Conservation (phyloP, 1,139 yeast species). For the Hansenula sp. region DNA sequence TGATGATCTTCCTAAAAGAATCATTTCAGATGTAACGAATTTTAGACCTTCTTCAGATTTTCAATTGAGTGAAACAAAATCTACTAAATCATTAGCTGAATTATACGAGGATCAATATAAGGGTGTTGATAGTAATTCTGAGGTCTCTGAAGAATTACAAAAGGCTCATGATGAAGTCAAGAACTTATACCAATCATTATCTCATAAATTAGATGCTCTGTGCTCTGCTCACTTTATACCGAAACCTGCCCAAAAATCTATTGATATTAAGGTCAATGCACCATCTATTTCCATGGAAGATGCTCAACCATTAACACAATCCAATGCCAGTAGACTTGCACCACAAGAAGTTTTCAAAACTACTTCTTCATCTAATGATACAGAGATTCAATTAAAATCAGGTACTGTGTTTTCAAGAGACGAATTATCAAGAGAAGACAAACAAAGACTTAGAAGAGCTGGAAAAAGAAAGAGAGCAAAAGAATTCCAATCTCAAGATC, state of each 20-base stretch:
- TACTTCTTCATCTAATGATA: conserved; percentile 40
- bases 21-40: conserved; percentile 57
- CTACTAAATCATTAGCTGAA: conserved; percentile 86
- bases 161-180: conserved; percentile 76
- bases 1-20: conserved; percentile 78
- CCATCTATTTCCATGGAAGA: conserved; percentile 92
- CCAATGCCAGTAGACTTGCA: conserved; percentile 75
- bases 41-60: conserved; percentile 43
- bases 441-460: conserved; percentile 82
- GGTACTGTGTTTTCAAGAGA: conserved; percentile 82
- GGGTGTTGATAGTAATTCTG: conserved; percentile 37
- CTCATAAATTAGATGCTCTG: conserved; percentile 76
- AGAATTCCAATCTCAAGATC: conserved; percentile 33
- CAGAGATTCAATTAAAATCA: conserved; percentile 70
- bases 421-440: conserved; percentile 83
- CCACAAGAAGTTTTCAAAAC: conserved; percentile 92
- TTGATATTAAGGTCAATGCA: conserved; percentile 76
- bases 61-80: conserved; percentile 81
- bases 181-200: conserved; percentile 56
- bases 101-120: conserved; percentile 83
- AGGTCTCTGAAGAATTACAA: conserved; percentile 57
- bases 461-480: conserved; percentile 76
- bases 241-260: conserved; percentile 74
- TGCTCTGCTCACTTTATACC: conserved; percentile 94
- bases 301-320: conserved; percentile 85